Evolutionary conservation across 768 basidiomycete species (phyloP).

Genomic region (Gelatoporia subvermispora): DNA sequence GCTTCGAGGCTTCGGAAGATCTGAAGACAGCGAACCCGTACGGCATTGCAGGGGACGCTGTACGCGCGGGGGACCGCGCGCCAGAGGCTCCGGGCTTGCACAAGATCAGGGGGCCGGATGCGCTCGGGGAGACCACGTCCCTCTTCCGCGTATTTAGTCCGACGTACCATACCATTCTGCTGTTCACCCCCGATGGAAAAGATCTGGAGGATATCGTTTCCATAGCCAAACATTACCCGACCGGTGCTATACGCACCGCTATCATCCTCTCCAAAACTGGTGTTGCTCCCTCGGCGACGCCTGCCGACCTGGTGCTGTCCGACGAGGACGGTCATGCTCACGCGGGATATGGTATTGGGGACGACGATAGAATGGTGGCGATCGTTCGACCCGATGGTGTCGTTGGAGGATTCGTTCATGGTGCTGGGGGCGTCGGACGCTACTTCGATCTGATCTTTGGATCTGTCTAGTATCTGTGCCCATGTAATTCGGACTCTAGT

Average conservation of each 20-base stretch:
- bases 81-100: conserved; percentile 19
- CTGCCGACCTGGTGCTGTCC: not conserved
- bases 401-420: conserved; percentile 1
- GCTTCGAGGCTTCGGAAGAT: not conserved
- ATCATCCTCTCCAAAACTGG: not conserved
- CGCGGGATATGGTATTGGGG: not conserved
- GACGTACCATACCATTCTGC: conserved; percentile 24
- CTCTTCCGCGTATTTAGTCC: conserved; percentile 26
- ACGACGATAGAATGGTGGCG: not conserved
- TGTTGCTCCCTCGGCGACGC: not conserved
- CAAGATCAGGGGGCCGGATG: not conserved
- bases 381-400: conserved; percentile 5
- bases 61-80: conserved; percentile 42
- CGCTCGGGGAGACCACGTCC: conserved; percentile 1
- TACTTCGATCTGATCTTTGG: conserved; percentile 1
- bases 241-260: not conserved
- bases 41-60: conserved; percentile 9
- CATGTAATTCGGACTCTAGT: no score
- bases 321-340: conserved; percentile 2
- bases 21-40: conserved; percentile 10
- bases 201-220: not conserved
- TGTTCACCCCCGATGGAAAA: conserved; percentile 18
- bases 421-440: not conserved
- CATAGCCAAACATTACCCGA: not conserved
- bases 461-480: no score